Evolutionary conservation across 176 grass and related monocot species (phyloP), one percentile per base, ranked within the genome.

Genomic region (Aegilops sharonensis): DNA sequence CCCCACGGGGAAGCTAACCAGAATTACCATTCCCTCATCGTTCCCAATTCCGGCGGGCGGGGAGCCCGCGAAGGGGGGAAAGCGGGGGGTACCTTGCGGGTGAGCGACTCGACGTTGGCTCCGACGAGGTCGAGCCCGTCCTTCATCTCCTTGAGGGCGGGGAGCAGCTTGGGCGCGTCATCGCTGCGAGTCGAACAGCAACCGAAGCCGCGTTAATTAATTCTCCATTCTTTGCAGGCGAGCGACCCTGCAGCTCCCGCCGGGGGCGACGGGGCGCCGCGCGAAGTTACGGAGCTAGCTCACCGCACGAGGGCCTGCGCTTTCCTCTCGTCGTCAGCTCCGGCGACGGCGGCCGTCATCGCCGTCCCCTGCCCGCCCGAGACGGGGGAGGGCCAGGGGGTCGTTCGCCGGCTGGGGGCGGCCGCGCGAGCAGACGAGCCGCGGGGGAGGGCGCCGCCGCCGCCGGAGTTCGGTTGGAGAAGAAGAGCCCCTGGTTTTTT

Each of bases 111-210:
- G 23, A 95, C 88, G 73, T 95, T 95, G 39, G 64, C 68, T 81
- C 87, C 84, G 14, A 95, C 88, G 83, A 78, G 81, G 86, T 92
- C 88, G 57, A 98, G 79, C 43, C 89, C 91, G 50, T 92, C 91
- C 84, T 92, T 92, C 95, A 94, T 95, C 84, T 98, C 95, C 83
- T 88, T 95, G 40, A 95, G 47, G 24, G 90, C 81, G 11, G 84
- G 59, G 34, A 95, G 77, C 25, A 95, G 91, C 77, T 70, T 88
- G 37, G 91, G 85, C 39, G 85, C 84, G 68, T 97, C 92, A 27
- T 93, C 82, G 10, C 42, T 43, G 42, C 10, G 42, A 43, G 11
- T 34, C 0, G 42, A 43, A 43, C 42, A 43, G 11, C 32, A 43
- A 43, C 42, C 10, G 11, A 43, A 43, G 3, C 42, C 42, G 3